A percentile compares a stretch with the other conserved stretches of the same genome.
Evolutionary conservation across 1,139 yeast species (phyloP).

Genomic region (Sugiyamaella sp.): DNA sequence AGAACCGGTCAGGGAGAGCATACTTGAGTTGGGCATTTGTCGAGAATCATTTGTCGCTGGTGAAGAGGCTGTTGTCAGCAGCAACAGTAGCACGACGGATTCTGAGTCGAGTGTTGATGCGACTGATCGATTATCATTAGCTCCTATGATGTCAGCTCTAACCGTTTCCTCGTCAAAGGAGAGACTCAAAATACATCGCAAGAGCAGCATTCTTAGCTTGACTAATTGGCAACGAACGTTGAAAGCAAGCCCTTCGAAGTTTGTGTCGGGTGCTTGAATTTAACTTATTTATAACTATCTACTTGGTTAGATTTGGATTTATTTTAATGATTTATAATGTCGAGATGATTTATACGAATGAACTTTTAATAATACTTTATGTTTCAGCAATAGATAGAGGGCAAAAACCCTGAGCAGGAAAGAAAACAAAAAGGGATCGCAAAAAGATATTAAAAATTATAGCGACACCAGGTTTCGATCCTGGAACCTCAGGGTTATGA

Average conservation of each 20-base stretch:
- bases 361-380: too few species aligned
- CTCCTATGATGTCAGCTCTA: constrained; percentile 2
- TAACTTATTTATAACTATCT: constrained; percentile 1
- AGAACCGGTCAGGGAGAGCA: constrained; percentile 5
- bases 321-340: constrained; percentile 13
- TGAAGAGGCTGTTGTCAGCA: constrained; percentile 3
- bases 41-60: constrained; percentile 10
- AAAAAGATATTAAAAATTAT: constrained; percentile 34
- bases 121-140: constrained; percentile 4
- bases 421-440: too few species aligned
- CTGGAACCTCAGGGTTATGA: constrained; percentile 99
- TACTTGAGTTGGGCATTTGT: constrained; percentile 19
- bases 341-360: constrained; percentile 12
- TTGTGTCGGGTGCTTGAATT: constrained; percentile 8
- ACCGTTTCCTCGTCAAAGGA: constrained; percentile 10
- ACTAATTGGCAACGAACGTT: constrained; percentile 25
- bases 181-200: constrained; percentile 20
- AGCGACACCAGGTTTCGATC: constrained; percentile 99
- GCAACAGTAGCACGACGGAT: constrained; percentile 1
- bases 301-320: constrained; percentile 1
- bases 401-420: too few species aligned
- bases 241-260: constrained; percentile 16
- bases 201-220: constrained; percentile 24
- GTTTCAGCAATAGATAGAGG: too few species aligned
- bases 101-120: constrained; percentile 3